Evolutionary conservation across 2,329 filamentous ascomycete species (phyloP).

Genomic region (Alternaria triticina): DNA sequence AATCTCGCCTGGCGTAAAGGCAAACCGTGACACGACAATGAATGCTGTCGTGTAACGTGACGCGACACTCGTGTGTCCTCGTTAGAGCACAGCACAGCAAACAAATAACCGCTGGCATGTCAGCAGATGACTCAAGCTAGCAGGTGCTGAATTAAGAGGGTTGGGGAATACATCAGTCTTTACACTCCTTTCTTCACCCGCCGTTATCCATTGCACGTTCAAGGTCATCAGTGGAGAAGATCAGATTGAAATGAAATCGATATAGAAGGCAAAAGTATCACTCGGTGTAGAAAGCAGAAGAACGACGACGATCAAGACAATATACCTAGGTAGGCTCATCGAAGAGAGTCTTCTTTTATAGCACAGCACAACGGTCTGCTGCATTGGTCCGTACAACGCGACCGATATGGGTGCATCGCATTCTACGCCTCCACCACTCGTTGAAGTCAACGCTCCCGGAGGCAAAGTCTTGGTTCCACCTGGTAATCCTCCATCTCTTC

Average conservation of each 20-base stretch:
- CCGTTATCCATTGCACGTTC: neutral
- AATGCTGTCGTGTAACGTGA: neutral
- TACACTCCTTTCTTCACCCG: neutral
- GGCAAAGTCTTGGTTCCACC: slow-evolving; percentile 30
- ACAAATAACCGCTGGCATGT: neutral
- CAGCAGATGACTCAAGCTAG: neutral
- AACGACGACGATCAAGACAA: neutral
- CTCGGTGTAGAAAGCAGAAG: neutral
- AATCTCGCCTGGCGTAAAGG: neutral
- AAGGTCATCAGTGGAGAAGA: neutral
- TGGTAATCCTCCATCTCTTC: neutral
- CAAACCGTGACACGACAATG: neutral
- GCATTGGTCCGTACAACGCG: neutral
- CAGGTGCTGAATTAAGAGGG: neutral
- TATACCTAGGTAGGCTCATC: neutral
- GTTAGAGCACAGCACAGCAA: neutral
- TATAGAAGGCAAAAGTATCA: neutral
- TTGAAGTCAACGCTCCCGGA: slow-evolving; percentile 27
- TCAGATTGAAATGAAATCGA: neutral
- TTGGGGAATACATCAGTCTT: neutral
- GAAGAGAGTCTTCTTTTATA: neutral
- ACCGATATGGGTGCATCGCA: slow-evolving; percentile 28
- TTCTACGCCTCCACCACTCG: slow-evolving; percentile 32
- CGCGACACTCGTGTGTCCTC: neutral
- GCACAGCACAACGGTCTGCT: neutral